Base-by-base conservation (phyloP, 225 moss, liverwort and hornwort species). In the Marchantia paleacea region DNA sequence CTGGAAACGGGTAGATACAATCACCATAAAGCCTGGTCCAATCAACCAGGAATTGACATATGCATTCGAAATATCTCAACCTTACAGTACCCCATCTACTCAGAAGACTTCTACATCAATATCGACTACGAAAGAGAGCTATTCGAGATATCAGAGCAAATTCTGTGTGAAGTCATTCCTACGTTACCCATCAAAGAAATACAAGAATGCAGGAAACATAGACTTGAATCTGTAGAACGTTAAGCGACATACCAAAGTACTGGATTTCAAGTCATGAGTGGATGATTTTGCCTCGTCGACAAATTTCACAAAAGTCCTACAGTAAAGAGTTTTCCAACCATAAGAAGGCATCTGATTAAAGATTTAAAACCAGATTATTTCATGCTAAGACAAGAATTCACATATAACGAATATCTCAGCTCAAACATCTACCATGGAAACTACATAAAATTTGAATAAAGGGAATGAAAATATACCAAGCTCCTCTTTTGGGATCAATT, bases 221-320 rank as follows among this genome's bases (percentile, higher is more conserved):
- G 47, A 73, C 60, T 39, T 39, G 39, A 2, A 39, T 39, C 39
- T 5, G 39, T 39, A 39, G 39, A 39, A 39, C 39, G 39, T 39
- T 39, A 39, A 39, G 39, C 39, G 2, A 14, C 18, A 25, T 88
- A 95, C 97, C 89, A 95, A 88, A 50, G 89, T 91, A 84, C 95
- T 95, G 55, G 91, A 84, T 86, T 95, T 99, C 7, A 89, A 78
- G 81, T 95, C 95, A 68, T 55, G 79, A 66, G 84, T 84, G 60
- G 86, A 77, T 78, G 85, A 87, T 84, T 95, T 99, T 67, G 91
- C 93, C 80, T 94, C 94, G 87, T 99, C 99, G 85, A 99, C 83
- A 88, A 99, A 95, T 61, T 89, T 88, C 77, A 90, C 87, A 67
- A 99, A 99, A 78, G 80, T 86, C 97, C 97, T 97, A 81, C 73